Evolutionary conservation across 768 basidiomycete genomes (phyloP), one percentile per base, ranked within the genome.

Genomic region (Coprinopsis sp.): DNA sequence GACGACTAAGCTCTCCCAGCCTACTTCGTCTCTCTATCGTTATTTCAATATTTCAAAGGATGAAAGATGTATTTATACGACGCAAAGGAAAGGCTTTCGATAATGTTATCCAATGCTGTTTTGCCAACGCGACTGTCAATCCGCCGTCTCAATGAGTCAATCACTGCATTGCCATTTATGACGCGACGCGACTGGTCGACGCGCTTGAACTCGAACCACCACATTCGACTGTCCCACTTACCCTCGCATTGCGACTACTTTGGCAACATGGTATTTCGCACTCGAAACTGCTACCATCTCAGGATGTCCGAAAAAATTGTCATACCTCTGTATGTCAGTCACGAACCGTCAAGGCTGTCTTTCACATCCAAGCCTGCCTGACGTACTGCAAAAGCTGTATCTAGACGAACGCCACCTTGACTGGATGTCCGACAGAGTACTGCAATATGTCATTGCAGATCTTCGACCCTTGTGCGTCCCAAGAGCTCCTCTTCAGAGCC

Each of bases 371-470:
- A 57, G 47, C 8, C 40, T 30, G 43, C 10, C 40, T 7, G 14
- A 14, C 19, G 8, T 51, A 16, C 34, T 25, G 19, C 28, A 37
- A 37, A 46, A 87, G 84, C 66, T 93, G 3, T 94, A 93, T 63
- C 78, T 96, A 23, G 93, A 96, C 58, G 89, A 90, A 52, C 77
- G 80, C 10, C 93, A 96, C 68, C 64, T 88, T 13, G 74, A 81
- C 46, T 96, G 93, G 93, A 95, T 96, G 91, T 81, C 85, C 5
- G 91, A 95, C 55, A 55, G 64, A 21, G 73, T 87, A 33, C 69
- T 95, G 2, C 91, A 92, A 57, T 78, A 81, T 55, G 87, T 95
- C 14, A 73, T 96, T 2, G 74, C 78, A 8, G 90, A 91, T 61
- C 64, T 96, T 37, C 76, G 86, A 53, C 84, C 87, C 48, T 69